Base-by-base conservation (phyloP, 1,139 yeast genomes). In the Suhomyces maxii region DNA sequence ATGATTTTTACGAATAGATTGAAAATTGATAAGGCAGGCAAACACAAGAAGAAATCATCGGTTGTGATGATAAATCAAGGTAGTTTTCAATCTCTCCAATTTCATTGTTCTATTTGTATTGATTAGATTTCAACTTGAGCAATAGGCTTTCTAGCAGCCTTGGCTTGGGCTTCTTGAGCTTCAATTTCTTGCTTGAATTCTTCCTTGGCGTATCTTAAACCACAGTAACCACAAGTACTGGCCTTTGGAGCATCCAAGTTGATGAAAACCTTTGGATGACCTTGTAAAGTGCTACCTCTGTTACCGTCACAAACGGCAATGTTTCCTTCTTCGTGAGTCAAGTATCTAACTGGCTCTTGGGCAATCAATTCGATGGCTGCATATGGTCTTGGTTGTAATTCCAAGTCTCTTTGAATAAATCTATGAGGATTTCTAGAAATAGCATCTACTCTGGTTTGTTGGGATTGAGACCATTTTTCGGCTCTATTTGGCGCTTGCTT, bases 231-330 rank as follows among this genome's bases (percentile, higher is more conserved):
- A 68, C 96, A 88, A 30, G 87, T 76, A 49, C 80, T 80, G 30
- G 88, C 76, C 53, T 82, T 80, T 26, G 89, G 85, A 63, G 82
- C 83, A 63, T 88, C 96, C 61, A 88, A 77, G 68, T 86, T 87
- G 67, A 89, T 88, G 65, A 71, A 89, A 34, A 89, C 82, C 68
- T 85, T 86, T 42, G 96, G 96, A 64, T 89, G 96, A 23, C 96
- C 96, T 58, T 82, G 87, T 59, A 82, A 83, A 34, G 80, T 79
- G 50, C 56, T 57, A 23, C 89, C 89, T 59, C 76, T 82, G 57
- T 89, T 88, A 36, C 96, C 96, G 60, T 86, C 89, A 63, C 96
- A 89, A 18, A 86, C 95, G 2, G 96, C 96, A 48, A 82, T 65
- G 58, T 80, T 77, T 14, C 74, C 77, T 34, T 74, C 75, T 34